These are phyloP conservation scores for Phytophthora sojae DNA, from an alignment of 352 stramenopile species.

Conservation along the genomic window DNA sequence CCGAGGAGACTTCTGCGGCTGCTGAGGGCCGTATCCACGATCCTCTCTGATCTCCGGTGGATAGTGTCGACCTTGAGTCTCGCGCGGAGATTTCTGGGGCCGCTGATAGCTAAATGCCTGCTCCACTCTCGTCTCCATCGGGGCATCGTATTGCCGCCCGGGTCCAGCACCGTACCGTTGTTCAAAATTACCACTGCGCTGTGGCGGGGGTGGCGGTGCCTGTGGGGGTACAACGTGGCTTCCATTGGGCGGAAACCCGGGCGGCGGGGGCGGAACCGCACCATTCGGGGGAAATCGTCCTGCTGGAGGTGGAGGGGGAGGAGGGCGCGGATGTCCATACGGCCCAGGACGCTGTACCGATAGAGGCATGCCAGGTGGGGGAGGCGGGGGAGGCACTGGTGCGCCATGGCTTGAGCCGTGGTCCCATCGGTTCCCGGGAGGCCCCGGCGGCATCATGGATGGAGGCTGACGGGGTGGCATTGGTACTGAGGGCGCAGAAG, in stretches of 20 bases:
- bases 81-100: constrained; percentile 12
- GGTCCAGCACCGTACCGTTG: constrained; percentile 17
- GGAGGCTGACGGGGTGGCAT: constrained; percentile 19
- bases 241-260: constrained; percentile 34
- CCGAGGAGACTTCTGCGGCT: neutral
- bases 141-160: constrained; percentile 22
- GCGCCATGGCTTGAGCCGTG: constrained; percentile 13
- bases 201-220: constrained; percentile 27
- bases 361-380: constrained; percentile 20
- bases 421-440: constrained; percentile 31
- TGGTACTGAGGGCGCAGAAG: neutral
- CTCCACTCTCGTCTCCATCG: constrained; percentile 22
- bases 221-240: constrained; percentile 11
- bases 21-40: constrained; percentile 13
- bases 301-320: constrained; percentile 29
- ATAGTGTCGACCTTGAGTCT: neutral
- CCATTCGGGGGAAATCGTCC: constrained; percentile 24
- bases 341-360: constrained; percentile 21
- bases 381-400: constrained; percentile 23
- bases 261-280: constrained; percentile 26
- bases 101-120: constrained; percentile 19
- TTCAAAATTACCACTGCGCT: constrained; percentile 18
- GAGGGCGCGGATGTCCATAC: constrained; percentile 29
- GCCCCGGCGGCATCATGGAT: constrained; percentile 9
- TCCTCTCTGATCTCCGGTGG: constrained; percentile 7